A percentile compares a stretch with the other conserved stretches of the same genome.
phyloP scores from a whole-genome alignment of 192 early-diverging fungal genomes.

The Backusella sp. region DNA sequence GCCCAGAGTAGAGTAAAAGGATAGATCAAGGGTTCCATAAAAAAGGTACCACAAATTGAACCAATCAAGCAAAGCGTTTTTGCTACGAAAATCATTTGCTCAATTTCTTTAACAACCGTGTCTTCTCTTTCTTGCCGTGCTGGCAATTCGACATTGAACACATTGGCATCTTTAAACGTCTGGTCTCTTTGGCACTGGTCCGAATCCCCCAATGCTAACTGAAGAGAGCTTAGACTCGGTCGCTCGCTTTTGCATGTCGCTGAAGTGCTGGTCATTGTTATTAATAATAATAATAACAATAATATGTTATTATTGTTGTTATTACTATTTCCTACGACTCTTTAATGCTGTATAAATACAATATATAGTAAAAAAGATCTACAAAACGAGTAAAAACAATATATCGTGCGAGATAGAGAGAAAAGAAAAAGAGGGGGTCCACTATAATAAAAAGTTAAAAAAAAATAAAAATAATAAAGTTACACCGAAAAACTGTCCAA shows the following conservation, averaged over 20 bases:
- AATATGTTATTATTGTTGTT: background rate
- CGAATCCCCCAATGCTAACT: background rate
- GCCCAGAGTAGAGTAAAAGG: background rate
- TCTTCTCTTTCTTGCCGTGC: background rate
- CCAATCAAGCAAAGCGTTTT: background rate
- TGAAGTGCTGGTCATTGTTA: background rate
- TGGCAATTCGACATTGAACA: background rate
- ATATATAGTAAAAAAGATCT: background rate
- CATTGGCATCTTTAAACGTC: background rate
- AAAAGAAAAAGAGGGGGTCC: background rate
- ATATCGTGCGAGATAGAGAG: background rate
- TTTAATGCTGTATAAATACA: background rate
- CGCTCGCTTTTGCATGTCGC: background rate
- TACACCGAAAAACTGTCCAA: background rate
- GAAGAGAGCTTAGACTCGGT: background rate
- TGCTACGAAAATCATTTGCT: conserved; percentile 8
- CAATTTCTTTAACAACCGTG: background rate
- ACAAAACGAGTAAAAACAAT: background rate
- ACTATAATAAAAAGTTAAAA: background rate
- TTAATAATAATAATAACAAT: background rate
- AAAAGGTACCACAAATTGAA: background rate
- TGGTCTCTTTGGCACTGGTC: background rate
- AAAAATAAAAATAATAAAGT: background rate
- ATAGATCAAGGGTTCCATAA: conserved; percentile 6
- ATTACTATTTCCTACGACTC: background rate